Evolutionary conservation across 1,284 basidiomycete genomes (phyloP).

Genomic region (Cutaneotrichosporon sp.): DNA sequence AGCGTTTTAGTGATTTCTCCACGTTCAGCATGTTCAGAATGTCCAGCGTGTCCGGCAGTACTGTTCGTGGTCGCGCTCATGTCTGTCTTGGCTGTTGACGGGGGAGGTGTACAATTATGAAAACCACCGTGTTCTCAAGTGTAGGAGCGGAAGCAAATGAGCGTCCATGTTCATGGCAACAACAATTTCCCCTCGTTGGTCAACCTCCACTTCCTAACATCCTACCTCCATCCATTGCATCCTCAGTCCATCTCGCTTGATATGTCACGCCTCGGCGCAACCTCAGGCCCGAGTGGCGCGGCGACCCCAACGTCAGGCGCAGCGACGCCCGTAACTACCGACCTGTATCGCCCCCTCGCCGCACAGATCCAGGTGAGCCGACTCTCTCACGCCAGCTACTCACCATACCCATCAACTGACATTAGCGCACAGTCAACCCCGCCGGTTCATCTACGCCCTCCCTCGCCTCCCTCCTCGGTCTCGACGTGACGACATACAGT

Average conservation of each 20-base stretch:
- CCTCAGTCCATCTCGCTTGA: not conserved
- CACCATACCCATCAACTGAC: not conserved
- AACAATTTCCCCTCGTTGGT: not conserved
- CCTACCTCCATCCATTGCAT: not conserved
- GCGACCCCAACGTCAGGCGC: conserved; percentile 9
- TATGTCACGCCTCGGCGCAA: conserved; percentile 7
- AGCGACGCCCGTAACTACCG: conserved; percentile 30
- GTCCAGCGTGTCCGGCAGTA: too few relatives aligned
- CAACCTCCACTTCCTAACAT: not conserved
- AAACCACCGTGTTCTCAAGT: too few relatives aligned
- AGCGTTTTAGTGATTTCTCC: too few relatives aligned
- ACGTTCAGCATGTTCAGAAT: too few relatives aligned
- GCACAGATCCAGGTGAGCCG: conserved; percentile 14
- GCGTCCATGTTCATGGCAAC: not conserved
- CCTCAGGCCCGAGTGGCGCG: not conserved
- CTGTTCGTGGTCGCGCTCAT: too few relatives aligned
- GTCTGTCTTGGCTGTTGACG: too few relatives aligned
- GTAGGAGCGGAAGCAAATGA: too few relatives aligned
- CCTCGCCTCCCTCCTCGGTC: conserved; percentile 29
- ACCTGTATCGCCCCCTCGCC: conserved; percentile 25
- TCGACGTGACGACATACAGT: conserved; percentile 33
- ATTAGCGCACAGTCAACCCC: conserved; percentile 7
- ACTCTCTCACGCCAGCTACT: not conserved
- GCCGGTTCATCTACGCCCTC: not conserved
- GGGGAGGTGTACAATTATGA: too few relatives aligned